Evolutionary conservation across 257 asterid genomes (phyloP), one percentile per base, ranked within the genome.

Genomic region (Echium plantagineum): DNA sequence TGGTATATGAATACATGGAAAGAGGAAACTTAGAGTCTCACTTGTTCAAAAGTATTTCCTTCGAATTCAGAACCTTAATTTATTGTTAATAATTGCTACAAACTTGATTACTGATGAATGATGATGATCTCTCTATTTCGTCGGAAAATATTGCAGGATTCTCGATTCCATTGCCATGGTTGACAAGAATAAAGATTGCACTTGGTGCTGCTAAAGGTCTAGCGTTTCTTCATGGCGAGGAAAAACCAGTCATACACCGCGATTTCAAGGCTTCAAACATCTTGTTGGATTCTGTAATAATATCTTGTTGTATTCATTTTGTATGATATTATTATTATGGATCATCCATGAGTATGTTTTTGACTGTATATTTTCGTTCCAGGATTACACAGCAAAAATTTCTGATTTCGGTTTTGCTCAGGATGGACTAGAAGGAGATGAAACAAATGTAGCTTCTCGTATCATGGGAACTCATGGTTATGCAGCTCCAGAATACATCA

Each of bases 401-500:
- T 86, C 94, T 2, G 97, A 89, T 71, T 89, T 89, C 30, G 95
- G 97, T 60, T 79, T 89, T 0, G 97, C 97, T 8, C 86, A 75
- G 65, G 95, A 89, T 61, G 95, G 97, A 3, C 94, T 91, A 1
- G 83, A 81, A 58, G 95, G 93, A 18, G 91, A 86, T 47, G 75
- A 84, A 15, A 79, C 90, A 0, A 94, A 84, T 9, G 93, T 86
- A 4, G 74, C 95, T 0, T 84, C 95, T 0, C 83, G 94, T 6
- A 75, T 89, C 20, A 86, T 89, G 94, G 95, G 95, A 5, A 89
- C 97, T 17, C 87, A 77, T 19, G 95, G 95, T 53, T 89, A 89
- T 1, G 94, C 93, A 6, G 97, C 97, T 54, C 97, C 97, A 0
- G 95, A 89, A 69, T 89, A 89, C 62, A 52, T 89, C 62, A 82